These are phyloP conservation scores for Arthrobotrys musiformis DNA, from an alignment of 2,329 filamentous ascomycete species.

Conservation along the genomic window DNA sequence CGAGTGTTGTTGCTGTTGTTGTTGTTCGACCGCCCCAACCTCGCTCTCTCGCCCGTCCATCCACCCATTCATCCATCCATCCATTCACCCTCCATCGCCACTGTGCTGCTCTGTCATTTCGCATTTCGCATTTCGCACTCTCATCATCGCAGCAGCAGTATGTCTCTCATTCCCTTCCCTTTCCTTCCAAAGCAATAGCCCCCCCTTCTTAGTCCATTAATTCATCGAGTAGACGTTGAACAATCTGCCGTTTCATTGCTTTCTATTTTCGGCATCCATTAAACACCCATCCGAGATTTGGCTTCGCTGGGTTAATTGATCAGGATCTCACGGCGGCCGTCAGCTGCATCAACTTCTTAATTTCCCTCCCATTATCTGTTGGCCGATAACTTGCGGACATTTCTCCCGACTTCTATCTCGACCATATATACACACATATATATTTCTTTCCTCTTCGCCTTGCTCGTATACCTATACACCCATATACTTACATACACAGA, in stretches of 20 bases:
- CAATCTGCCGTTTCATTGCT: slow-evolving; percentile 8
- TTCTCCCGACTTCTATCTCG: slow-evolving; percentile 3
- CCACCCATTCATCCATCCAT: not conserved
- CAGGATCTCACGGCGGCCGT: slow-evolving; percentile 13
- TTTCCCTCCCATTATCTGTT: slow-evolving; percentile 10
- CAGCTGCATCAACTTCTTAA: slow-evolving; percentile 20
- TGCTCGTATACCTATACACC: not conserved
- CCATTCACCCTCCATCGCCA: slow-evolving; percentile 6
- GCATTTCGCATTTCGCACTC: not conserved
- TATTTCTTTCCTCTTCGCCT: not conserved
- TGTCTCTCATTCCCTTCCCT: not conserved
- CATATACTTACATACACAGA: not conserved
- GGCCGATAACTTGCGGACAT: slow-evolving; percentile 2
- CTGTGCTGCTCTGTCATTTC: not conserved
- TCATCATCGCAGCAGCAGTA: not conserved
- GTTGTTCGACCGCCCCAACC: slow-evolving; percentile 11
- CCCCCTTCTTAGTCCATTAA: slow-evolving; percentile 1
- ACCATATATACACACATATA: not conserved
- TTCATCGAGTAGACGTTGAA: not conserved
- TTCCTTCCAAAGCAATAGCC: not conserved
- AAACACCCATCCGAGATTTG: slow-evolving; percentile 14
- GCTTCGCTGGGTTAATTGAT: slow-evolving; percentile 17
- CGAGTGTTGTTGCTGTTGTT: not conserved
- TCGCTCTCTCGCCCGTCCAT: not conserved
- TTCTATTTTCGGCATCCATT: slow-evolving; percentile 20